Conservation (phyloP, 2,329 filamentous ascomycete species). For the Epicoccum nigrum region DNA sequence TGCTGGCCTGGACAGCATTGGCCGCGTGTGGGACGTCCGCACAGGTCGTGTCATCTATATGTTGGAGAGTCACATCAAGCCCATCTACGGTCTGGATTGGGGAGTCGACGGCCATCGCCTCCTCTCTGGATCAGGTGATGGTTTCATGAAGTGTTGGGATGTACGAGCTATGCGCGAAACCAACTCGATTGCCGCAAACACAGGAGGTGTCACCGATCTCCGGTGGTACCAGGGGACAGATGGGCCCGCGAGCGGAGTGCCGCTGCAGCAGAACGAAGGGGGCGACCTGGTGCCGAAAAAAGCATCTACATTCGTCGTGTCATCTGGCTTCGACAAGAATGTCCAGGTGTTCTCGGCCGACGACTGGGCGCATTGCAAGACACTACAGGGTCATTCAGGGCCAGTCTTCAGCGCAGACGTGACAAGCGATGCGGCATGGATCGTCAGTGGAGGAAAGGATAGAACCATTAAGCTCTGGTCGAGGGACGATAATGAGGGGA, state of each 20-base stretch:
- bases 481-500: constrained; percentile 62
- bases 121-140: constrained; percentile 89
- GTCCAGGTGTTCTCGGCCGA: constrained; percentile 96
- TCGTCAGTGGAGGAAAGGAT: constrained; percentile 92
- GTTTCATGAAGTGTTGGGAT: constrained; percentile 98
- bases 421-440: constrained; percentile 84
- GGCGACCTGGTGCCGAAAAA: constrained; percentile 74
- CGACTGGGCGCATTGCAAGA: constrained; percentile 91
- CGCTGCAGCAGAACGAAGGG: constrained; percentile 67
- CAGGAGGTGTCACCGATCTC: constrained; percentile 88
- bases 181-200: constrained; percentile 88
- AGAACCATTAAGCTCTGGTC: constrained; percentile 96
- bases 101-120: constrained; percentile 88
- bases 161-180: constrained; percentile 83
- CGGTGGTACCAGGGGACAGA: constrained; percentile 92
- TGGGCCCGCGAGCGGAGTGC: constrained; percentile 67
- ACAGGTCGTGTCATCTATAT: constrained; percentile 96
- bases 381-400: constrained; percentile 85
- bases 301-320: constrained; percentile 89
- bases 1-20: constrained; percentile 93
- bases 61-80: constrained; percentile 88
- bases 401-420: constrained; percentile 92
- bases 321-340: constrained; percentile 89
- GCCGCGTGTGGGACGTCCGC: constrained; percentile 91
- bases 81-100: constrained; percentile 94